Percentiles rank a stretch among this genome's conserved stretches.
phyloP scores from a whole-genome alignment of 2,329 filamentous ascomycete genomes.

The Pseudogymnoascus sp. region DNA sequence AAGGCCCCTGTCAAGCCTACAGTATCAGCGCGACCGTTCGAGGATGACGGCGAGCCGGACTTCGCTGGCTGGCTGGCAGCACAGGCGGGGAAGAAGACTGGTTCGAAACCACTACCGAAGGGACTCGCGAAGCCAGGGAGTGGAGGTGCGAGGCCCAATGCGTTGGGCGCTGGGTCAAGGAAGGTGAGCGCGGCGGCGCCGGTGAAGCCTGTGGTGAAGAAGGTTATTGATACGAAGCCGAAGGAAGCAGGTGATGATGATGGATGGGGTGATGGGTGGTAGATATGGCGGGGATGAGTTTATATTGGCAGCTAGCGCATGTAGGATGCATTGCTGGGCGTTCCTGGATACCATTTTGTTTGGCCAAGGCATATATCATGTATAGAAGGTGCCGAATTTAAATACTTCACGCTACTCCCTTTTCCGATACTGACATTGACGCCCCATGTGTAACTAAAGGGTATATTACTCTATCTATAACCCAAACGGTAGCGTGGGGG shows the following conservation, averaged over 20 bases:
- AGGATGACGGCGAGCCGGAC: slow-evolving; percentile 84
- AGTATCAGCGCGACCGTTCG: slow-evolving; percentile 48
- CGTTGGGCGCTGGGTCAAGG: slow-evolving; percentile 23
- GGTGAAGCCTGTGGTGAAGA: slow-evolving; percentile 40
- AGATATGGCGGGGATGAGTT: slow-evolving; percentile 4
- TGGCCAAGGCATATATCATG: background rate
- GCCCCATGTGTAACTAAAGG: background rate
- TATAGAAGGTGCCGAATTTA: background rate
- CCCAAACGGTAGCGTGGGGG: background rate
- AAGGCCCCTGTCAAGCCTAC: slow-evolving; percentile 18
- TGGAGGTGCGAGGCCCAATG: slow-evolving; percentile 31
- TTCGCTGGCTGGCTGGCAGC: slow-evolving; percentile 94
- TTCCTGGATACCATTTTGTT: slow-evolving; percentile 7
- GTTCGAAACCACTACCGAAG: slow-evolving; percentile 67
- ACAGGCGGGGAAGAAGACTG: slow-evolving; percentile 58
- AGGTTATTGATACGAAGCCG: slow-evolving; percentile 64
- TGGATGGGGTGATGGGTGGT: slow-evolving; percentile 63
- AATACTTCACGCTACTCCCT: background rate
- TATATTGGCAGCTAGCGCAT: slow-evolving; percentile 4
- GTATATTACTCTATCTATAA: background rate
- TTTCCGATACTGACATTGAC: background rate
- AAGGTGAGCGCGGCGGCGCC: slow-evolving; percentile 17
- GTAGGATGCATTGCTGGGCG: background rate
- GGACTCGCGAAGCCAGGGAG: slow-evolving; percentile 59
- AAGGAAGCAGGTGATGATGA: slow-evolving; percentile 51